Evolutionary conservation across 1,139 yeast species (phyloP).

Genomic region (Maudiozyma humilis): DNA sequence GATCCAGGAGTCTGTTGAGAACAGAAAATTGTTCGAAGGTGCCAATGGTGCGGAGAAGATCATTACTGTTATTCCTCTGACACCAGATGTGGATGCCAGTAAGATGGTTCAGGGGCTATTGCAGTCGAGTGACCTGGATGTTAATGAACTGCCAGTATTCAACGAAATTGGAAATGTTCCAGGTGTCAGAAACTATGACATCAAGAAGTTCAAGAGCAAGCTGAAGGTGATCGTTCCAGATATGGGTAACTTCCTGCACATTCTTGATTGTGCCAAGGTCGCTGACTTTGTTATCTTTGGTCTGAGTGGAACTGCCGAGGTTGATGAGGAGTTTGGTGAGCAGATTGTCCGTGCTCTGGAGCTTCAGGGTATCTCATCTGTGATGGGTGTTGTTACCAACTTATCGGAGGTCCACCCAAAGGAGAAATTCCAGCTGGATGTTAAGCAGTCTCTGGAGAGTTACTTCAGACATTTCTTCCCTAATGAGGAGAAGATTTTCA

Average conservation of each 20-base stretch:
- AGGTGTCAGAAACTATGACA: slow-evolving; percentile 33
- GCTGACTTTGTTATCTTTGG: slow-evolving; percentile 87
- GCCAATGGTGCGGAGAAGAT: slow-evolving; percentile 73
- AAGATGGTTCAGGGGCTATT: slow-evolving; percentile 50
- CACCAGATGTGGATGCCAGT: slow-evolving; percentile 56
- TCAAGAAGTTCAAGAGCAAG: slow-evolving; percentile 65
- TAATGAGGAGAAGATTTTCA: slow-evolving; percentile 65
- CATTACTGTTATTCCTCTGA: slow-evolving; percentile 70
- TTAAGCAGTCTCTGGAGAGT: slow-evolving; percentile 72
- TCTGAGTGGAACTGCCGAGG: slow-evolving; percentile 76
- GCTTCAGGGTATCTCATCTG: slow-evolving; percentile 86
- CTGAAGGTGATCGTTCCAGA: slow-evolving; percentile 73
- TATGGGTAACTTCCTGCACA: slow-evolving; percentile 52
- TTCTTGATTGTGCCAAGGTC: slow-evolving; percentile 79
- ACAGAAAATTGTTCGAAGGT: slow-evolving; percentile 70
- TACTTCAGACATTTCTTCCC: slow-evolving; percentile 90
- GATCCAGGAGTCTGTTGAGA: slow-evolving; percentile 42
- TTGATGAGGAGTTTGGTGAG: slow-evolving; percentile 73
- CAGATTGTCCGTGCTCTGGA: slow-evolving; percentile 79
- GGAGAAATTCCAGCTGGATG: slow-evolving; percentile 68
- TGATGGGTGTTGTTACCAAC: slow-evolving; percentile 75
- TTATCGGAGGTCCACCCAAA: slow-evolving; percentile 55
- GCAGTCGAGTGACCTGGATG: slow-evolving; percentile 31
- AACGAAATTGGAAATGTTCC: slow-evolving; percentile 26
- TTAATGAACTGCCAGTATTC: slow-evolving; percentile 1